These are phyloP conservation scores for Leccinum ochraceum DNA, from an alignment of 768 basidiomycete species.

Conservation along the genomic window DNA sequence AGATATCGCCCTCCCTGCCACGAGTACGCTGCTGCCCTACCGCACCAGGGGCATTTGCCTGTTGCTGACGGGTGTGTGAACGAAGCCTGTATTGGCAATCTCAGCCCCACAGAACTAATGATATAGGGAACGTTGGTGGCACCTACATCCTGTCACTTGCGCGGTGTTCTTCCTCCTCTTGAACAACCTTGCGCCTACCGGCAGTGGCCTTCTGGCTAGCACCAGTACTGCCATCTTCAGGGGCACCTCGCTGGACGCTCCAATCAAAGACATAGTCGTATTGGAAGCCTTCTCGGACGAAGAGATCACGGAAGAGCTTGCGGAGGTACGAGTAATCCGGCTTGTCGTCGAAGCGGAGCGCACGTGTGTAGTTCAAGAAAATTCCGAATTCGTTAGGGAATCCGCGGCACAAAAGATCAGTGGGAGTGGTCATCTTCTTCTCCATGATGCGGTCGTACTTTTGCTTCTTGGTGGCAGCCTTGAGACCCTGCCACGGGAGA, in stretches of 20 bases:
- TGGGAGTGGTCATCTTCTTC: conserved; percentile 99
- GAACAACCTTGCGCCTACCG: conserved; percentile 76
- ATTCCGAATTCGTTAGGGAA: conserved; percentile 99
- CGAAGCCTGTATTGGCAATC: conserved; percentile 58
- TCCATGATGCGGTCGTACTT: conserved; percentile 99
- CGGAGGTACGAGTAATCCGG: conserved; percentile 99
- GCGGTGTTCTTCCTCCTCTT: conserved; percentile 84
- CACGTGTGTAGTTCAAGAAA: conserved; percentile 98
- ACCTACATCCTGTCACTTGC: conserved; percentile 82
- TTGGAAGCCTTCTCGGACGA: conserved; percentile 96
- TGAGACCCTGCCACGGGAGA: conserved; percentile 98
- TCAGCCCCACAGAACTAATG: conserved; percentile 7
- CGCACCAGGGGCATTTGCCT: conserved; percentile 50
- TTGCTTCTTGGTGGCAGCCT: conserved; percentile 99
- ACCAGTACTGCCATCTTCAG: conserved; percentile 63
- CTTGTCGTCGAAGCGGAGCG: conserved; percentile 99
- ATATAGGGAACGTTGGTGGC: conserved; percentile 22
- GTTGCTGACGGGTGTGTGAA: conserved; percentile 83
- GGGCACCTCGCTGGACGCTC: conserved; percentile 80
- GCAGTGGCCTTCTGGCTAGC: conserved; percentile 62
- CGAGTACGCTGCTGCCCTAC: conserved; percentile 48
- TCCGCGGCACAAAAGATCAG: conserved; percentile 96
- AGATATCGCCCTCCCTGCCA: conserved; percentile 48
- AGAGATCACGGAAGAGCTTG: conserved; percentile 98
- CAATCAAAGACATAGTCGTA: conserved; percentile 99